Conservation (phyloP, 176 grass and related monocot genomes). For the Triticum urartu region DNA sequence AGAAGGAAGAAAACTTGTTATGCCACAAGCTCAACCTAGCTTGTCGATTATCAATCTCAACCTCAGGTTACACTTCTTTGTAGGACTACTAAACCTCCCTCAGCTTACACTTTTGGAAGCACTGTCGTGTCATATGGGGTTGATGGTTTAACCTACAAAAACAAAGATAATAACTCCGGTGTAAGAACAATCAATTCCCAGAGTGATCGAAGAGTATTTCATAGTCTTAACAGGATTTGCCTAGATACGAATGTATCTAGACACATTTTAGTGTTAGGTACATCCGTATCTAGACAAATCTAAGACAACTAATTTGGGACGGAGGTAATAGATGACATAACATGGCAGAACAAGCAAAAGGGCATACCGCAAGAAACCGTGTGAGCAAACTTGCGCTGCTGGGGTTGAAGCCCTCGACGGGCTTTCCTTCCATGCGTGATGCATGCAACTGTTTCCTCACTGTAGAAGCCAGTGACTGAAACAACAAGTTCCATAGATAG, state of each 20-base stretch:
- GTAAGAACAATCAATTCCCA: background rate
- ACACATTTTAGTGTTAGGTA: too few species aligned
- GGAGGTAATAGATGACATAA: background rate
- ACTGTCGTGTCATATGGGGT: conserved; percentile 42
- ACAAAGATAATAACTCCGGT: background rate
- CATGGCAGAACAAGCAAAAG: background rate
- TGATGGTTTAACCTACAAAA: conserved; percentile 54
- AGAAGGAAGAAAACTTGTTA: background rate
- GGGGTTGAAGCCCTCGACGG: conserved; percentile 32
- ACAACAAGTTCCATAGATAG: conserved; percentile 25
- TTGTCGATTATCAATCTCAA: background rate
- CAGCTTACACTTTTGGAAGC: conserved; percentile 45
- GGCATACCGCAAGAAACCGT: conserved; percentile 20
- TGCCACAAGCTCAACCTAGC: background rate
- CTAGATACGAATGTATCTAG: too few species aligned
- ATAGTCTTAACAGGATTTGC: background rate
- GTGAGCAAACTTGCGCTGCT: conserved; percentile 29
- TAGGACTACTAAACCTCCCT: too few species aligned
- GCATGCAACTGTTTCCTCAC: conserved; percentile 52
- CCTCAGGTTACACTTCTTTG: background rate
- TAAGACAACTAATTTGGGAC: too few species aligned
- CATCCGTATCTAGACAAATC: too few species aligned
- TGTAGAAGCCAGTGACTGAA: conserved; percentile 85
- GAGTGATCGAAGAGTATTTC: background rate
- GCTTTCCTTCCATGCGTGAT: conserved; percentile 28